Evolutionary conservation across 2,329 filamentous ascomycete species (phyloP).

Genomic region (Cordyceps pruinosa): DNA sequence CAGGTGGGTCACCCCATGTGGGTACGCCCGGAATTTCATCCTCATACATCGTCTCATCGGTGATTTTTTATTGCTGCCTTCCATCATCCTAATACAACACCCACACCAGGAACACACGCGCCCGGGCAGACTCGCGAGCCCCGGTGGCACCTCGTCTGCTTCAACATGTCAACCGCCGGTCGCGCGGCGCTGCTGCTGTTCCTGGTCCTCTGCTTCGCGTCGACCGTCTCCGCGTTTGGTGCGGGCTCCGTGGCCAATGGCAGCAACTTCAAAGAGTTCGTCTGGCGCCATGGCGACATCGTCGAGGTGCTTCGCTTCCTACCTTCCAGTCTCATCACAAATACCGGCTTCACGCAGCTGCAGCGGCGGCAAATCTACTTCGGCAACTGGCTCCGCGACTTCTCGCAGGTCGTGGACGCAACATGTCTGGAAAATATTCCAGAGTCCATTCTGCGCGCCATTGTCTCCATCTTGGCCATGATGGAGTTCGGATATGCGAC

Average conservation of each 20-base stretch:
- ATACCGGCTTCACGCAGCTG: constrained; percentile 31
- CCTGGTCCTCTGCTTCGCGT: constrained; percentile 22
- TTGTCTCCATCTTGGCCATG: constrained; percentile 25
- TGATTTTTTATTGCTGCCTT: neutral
- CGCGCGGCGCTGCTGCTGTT: constrained; percentile 14
- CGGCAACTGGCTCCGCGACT: constrained; percentile 54
- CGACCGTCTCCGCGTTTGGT: constrained; percentile 29
- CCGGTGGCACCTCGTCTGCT: neutral
- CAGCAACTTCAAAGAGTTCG: constrained; percentile 34
- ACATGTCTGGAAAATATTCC: constrained; percentile 25
- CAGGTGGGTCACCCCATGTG: too few relatives aligned
- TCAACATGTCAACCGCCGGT: neutral
- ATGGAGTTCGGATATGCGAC: constrained; percentile 57
- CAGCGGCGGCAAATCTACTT: constrained; percentile 32
- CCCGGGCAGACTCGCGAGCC: neutral
- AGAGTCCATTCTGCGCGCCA: constrained; percentile 23
- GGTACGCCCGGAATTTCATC: too few relatives aligned
- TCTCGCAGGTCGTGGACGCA: constrained; percentile 71
- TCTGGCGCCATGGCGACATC: constrained; percentile 36
- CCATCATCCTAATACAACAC: too few relatives aligned
- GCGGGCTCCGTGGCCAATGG: constrained; percentile 30
- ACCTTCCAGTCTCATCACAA: constrained; percentile 30
- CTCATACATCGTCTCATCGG: too few relatives aligned
- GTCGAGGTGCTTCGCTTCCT: constrained; percentile 31
- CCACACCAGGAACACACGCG: too few relatives aligned